These are phyloP conservation scores for Rhodotorula sp. DNA, from an alignment of 1,284 basidiomycete species.

Conservation along the genomic window DNA sequence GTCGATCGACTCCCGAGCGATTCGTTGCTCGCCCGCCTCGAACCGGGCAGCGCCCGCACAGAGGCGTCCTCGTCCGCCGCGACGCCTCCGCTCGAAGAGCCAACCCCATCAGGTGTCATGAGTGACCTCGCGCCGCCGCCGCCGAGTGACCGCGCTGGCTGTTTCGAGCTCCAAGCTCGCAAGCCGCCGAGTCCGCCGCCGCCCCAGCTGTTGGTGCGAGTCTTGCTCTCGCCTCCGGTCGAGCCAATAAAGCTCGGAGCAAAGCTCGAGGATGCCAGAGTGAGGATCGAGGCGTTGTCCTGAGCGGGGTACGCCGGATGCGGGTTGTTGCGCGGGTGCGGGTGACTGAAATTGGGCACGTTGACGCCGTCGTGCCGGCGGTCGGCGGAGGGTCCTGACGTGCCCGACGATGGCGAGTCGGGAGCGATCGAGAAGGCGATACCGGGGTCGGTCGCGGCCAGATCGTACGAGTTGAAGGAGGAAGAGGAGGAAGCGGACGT, in stretches of 20 bases:
- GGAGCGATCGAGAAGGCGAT: neutral
- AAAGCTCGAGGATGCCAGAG: constrained; percentile 87
- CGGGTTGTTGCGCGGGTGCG: constrained; percentile 93
- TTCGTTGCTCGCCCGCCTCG: constrained; percentile 35
- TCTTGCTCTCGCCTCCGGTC: neutral
- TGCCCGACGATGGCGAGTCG: constrained; percentile 1
- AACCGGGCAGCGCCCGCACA: constrained; percentile 33
- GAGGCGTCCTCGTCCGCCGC: constrained; percentile 38
- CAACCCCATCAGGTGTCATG: neutral
- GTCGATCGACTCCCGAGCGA: constrained; percentile 29
- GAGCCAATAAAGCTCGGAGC: constrained; percentile 50
- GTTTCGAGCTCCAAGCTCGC: constrained; percentile 21
- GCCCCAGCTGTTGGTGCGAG: constrained; percentile 10
- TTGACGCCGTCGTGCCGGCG: constrained; percentile 55
- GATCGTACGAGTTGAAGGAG: constrained; percentile 12
- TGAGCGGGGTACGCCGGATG: constrained; percentile 81
- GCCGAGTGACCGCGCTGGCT: constrained; percentile 5
- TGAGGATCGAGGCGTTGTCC: constrained; percentile 87
- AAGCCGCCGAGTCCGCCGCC: constrained; percentile 13
- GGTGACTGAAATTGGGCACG: constrained; percentile 81
- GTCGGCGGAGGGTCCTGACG: neutral
- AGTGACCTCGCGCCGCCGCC: constrained; percentile 7
- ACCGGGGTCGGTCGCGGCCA: neutral
- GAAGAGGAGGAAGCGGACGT: constrained; percentile 18
- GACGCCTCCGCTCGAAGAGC: neutral